Conservation (phyloP, 208 protist species). For the Leishmania tarentolae region DNA sequence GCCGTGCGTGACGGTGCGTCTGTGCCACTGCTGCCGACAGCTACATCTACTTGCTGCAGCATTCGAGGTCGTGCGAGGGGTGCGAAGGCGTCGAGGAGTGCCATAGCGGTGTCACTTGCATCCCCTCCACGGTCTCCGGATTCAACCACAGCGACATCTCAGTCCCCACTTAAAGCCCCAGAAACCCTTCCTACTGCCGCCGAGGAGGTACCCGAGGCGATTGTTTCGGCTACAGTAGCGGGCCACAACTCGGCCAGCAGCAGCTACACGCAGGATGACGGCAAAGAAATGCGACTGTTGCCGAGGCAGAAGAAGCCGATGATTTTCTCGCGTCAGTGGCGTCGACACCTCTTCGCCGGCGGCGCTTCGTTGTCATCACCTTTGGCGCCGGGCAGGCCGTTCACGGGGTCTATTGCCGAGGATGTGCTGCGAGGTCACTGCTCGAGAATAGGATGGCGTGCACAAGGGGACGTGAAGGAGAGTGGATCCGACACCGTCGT, state of each 20-base stretch:
- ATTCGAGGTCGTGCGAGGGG: neutral
- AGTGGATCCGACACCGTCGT: neutral
- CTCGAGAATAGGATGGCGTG: neutral
- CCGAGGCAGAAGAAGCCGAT: conserved; percentile 14
- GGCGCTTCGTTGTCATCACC: neutral
- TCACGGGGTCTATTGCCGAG: conserved; percentile 1
- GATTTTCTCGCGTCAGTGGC: conserved; percentile 33
- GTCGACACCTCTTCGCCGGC: conserved; percentile 22
- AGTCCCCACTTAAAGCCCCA: neutral
- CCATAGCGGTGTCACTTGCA: neutral
- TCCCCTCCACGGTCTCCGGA: neutral
- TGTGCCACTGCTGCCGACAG: neutral
- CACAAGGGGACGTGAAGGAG: neutral
- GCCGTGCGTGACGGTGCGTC: neutral
- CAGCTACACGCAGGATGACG: neutral
- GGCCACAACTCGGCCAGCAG: conserved; percentile 15
- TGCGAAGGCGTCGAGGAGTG: neutral
- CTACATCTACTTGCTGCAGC: neutral
- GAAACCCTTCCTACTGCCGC: neutral
- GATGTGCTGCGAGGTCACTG: neutral
- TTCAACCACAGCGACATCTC: neutral
- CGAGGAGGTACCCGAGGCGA: conserved; percentile 23
- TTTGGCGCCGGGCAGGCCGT: neutral
- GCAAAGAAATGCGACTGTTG: neutral
- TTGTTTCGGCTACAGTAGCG: conserved; percentile 14